Base-by-base conservation (phyloP, 2,329 filamentous ascomycete genomes). In the Epichloe gansuensis region DNA sequence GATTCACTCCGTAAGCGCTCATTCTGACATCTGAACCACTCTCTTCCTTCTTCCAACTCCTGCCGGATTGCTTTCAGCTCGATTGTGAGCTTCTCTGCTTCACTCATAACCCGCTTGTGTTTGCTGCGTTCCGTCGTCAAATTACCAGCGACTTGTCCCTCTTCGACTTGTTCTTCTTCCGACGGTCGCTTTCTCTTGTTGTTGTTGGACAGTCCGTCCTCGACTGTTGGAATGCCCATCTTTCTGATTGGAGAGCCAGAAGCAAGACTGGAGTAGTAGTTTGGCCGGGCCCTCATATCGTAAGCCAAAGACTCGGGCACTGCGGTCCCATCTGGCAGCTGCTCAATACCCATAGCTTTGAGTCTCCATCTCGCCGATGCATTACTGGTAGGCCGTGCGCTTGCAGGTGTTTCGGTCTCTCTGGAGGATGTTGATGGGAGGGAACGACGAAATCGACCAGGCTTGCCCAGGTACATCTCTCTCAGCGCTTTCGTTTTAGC, bases 271-370 rank as follows among this genome's bases (percentile, higher is more conserved):
- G 51, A 31, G 23, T 55, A 47, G 21, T 36, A 50, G 3, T 12
- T 48, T 5, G 46, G 46, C 11, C 47, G 35, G 17, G 42, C 49
- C 21, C 42, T 46, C 53, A 74, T 70, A 27, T 75, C 71, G 38
- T 69, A 58, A 12, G 73, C 74, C 41, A 80, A 65, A 3, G 69
- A 68, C 55, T 80, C 76, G 5, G 76, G 76, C 3, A 78, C 58
- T 54, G 74, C 76, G 47, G 74, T 71, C n/a, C 76, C 71, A 55
- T 80, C 71, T 4, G 73, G 69, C 69, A 77, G 72, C 55, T 71
- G 73, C 3, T 77, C 73, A 17, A 79, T 68, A 9, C 71, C 73
- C 71, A 74, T 74, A 42, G 72, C 71, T 49, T 74, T 74, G 53
- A 75, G 64, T 5, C 66, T 64, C 73, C 73, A 75, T 40, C 69